Conservation (phyloP, 1,284 basidiomycete species). For the Trametes polyzona region DNA sequence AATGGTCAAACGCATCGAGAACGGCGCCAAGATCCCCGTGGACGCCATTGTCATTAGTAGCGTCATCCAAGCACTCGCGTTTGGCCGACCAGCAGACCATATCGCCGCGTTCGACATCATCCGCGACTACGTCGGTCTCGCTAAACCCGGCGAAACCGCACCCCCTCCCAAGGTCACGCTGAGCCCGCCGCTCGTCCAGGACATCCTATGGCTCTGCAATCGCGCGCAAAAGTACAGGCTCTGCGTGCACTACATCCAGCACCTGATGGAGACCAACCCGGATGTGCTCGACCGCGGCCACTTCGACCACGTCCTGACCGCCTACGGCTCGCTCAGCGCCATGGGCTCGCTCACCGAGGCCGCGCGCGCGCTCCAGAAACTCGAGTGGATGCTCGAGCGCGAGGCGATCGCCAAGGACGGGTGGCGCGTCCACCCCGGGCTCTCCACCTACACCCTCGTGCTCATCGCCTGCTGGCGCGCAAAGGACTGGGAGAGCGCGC, state of each 20-base stretch:
- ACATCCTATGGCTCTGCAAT: constrained; percentile 61
- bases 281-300: constrained; percentile 53
- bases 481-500: constrained; percentile 62
- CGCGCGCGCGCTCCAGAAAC: constrained; percentile 51
- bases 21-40: constrained; percentile 45
- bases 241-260: constrained; percentile 58
- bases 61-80: constrained; percentile 54
- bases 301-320: constrained; percentile 59
- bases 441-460: constrained; percentile 56
- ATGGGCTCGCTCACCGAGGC: constrained; percentile 36
- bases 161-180: constrained; percentile 44
- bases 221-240: constrained; percentile 47
- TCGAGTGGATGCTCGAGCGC: constrained; percentile 70
- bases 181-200: constrained; percentile 49
- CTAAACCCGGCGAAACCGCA: constrained; percentile 45
- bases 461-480: constrained; percentile 61
- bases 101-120: constrained; percentile 65
- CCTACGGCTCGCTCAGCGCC: constrained; percentile 49
- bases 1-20: constrained; percentile 54
- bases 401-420: constrained; percentile 37
- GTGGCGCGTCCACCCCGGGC: constrained; percentile 47
- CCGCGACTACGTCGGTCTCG: constrained; percentile 64
- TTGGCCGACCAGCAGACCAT: constrained; percentile 60
- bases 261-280: constrained; percentile 48
- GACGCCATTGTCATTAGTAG: constrained; percentile 56